Evolutionary conservation across 176 grass and related monocot genomes (phyloP).

Genomic region (Calamus simplicifolius): DNA sequence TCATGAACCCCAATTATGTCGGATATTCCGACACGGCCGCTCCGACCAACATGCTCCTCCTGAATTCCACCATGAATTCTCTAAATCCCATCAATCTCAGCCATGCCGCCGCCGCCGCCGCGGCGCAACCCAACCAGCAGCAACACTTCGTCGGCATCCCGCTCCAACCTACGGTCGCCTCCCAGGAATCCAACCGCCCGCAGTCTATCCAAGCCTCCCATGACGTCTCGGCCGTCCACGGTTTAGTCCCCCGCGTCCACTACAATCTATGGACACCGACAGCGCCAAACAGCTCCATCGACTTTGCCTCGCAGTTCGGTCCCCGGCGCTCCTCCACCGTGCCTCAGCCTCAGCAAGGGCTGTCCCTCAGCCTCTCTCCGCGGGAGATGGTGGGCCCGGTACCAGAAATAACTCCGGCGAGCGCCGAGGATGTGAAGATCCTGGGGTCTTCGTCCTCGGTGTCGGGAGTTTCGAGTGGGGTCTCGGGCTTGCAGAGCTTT

Average conservation of each 20-base stretch:
- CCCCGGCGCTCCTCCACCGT: neutral
- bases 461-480: constrained; percentile 6
- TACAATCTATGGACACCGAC: constrained; percentile 58
- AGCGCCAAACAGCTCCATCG: constrained; percentile 3
- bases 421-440: constrained; percentile 36
- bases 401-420: constrained; percentile 37
- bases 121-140: neutral
- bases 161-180: constrained; percentile 26
- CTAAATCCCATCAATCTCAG: constrained; percentile 45
- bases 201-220: neutral
- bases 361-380: constrained; percentile 78
- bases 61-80: constrained; percentile 70
- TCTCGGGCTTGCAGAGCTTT: constrained; percentile 33
- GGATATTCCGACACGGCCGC: constrained; percentile 33
- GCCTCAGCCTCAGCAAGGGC: constrained; percentile 34
- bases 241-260: constrained; percentile 12
- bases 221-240: neutral
- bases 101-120: constrained; percentile 11
- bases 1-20: constrained; percentile 85
- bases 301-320: constrained; percentile 25
- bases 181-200: constrained; percentile 13
- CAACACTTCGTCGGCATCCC: constrained; percentile 89
- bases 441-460: constrained; percentile 2
- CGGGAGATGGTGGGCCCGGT: constrained; percentile 36
- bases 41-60: constrained; percentile 76